phyloP scores from a whole-genome alignment of 2,329 filamentous ascomycete genomes.

The Penicillium crustosum region DNA sequence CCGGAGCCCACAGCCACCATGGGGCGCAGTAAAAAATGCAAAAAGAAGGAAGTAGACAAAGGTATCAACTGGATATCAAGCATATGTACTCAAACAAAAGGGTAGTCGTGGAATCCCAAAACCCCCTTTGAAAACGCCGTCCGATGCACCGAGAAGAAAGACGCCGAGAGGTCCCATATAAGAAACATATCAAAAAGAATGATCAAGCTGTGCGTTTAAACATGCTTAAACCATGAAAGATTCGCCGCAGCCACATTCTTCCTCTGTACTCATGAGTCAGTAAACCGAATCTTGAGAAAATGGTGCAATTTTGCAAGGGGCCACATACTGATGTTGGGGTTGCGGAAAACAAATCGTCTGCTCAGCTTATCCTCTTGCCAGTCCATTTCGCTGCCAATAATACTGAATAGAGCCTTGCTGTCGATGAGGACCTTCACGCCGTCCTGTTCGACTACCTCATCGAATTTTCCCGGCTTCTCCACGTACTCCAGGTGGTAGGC shows the following conservation, averaged over 20 bases:
- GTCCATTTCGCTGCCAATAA: slow-evolving; percentile 98
- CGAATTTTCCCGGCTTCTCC: slow-evolving; percentile 81
- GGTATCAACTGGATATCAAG: slow-evolving; percentile 27
- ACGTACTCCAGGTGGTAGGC: slow-evolving; percentile 95
- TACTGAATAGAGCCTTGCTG: slow-evolving; percentile 95
- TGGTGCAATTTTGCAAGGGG: slow-evolving; percentile 1
- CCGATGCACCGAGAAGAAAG: slow-evolving; percentile 35
- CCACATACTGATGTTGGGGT: slow-evolving; percentile 94
- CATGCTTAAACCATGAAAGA: slow-evolving; percentile 77
- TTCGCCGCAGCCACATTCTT: slow-evolving; percentile 93
- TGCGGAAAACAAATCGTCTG: slow-evolving; percentile 88
- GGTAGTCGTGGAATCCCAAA: slow-evolving; percentile 9
- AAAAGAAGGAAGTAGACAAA: slow-evolving; percentile 9
- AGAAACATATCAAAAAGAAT: slow-evolving; percentile 15
- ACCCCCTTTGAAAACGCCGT: slow-evolving; percentile 33
- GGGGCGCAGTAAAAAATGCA: not conserved
- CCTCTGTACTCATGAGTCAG: slow-evolving; percentile 62
- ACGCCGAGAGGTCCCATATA: slow-evolving; percentile 22
- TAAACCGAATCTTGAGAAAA: not conserved
- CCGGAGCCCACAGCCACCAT: not conserved
- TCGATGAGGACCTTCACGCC: slow-evolving; percentile 95
- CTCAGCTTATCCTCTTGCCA: slow-evolving; percentile 96
- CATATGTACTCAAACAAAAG: slow-evolving; percentile 23
- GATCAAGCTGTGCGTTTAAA: slow-evolving; percentile 40
- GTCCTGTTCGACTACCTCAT: slow-evolving; percentile 92